Evolutionary conservation across 129 eudicot species (phyloP).

Genomic region (Scalesia atractyloides): DNA sequence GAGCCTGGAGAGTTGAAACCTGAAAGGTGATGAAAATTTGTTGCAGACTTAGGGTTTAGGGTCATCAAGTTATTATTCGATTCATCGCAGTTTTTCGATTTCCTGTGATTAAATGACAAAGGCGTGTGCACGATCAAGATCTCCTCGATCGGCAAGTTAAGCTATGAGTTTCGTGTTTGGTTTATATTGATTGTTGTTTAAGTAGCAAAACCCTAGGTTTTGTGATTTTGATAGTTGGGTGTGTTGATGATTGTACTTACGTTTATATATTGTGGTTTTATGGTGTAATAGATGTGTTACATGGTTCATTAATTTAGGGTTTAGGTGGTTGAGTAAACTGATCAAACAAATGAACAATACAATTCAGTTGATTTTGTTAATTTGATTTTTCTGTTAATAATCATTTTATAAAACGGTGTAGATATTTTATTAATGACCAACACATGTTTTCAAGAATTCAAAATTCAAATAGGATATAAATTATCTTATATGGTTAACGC

Average conservation of each 20-base stretch:
- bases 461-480: too few relatives aligned
- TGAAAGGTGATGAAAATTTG: slow-evolving; percentile 15
- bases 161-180: too few relatives aligned
- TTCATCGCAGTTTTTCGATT: too few relatives aligned
- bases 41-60: slow-evolving; percentile 6
- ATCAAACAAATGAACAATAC: background rate
- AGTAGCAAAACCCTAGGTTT: too few relatives aligned
- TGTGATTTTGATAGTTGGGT: background rate
- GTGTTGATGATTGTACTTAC: background rate
- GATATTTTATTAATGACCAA: too few relatives aligned
- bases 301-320: background rate
- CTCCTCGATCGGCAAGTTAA: too few relatives aligned
- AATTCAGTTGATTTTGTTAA: background rate
- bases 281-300: background rate
- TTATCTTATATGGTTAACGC: too few relatives aligned
- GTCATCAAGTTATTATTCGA: background rate
- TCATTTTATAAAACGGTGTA: background rate
- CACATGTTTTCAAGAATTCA: too few relatives aligned
- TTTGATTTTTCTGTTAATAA: background rate
- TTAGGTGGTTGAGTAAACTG: too few relatives aligned
- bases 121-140: too few relatives aligned
- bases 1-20: slow-evolving; percentile 16
- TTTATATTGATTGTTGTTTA: too few relatives aligned
- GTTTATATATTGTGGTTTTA: slow-evolving; percentile 2
- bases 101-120: background rate